phyloP scores from a whole-genome alignment of 2,329 filamentous ascomycete species.

The Ophiostoma ulmi region DNA sequence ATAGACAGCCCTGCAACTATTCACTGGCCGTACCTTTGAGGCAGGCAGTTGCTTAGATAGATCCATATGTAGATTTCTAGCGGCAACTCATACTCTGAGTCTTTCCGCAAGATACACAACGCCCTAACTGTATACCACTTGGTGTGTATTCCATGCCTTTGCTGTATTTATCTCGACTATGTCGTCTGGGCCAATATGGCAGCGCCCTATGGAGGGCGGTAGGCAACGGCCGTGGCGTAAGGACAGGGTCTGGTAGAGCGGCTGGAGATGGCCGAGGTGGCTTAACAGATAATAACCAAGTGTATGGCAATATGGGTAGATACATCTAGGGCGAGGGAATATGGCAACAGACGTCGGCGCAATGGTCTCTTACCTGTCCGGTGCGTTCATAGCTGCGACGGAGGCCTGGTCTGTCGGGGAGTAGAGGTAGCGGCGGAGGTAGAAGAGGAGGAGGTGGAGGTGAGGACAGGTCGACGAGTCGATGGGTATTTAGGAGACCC shows the following conservation, averaged over 20 bases:
- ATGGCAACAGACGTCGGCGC: not conserved
- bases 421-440: not conserved
- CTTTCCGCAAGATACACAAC: too few relatives aligned
- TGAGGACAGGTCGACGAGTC: not conserved
- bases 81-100: not conserved
- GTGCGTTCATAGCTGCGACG: constrained; percentile 46
- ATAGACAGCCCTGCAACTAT: not conserved
- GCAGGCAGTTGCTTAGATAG: not conserved
- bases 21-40: not conserved
- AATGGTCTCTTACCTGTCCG: constrained; percentile 45
- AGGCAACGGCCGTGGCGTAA: too few relatives aligned
- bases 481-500: not conserved
- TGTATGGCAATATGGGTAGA: not conserved
- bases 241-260: not conserved
- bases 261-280: not conserved
- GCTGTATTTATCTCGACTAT: not conserved
- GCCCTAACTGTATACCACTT: not conserved
- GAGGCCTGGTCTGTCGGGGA: not conserved
- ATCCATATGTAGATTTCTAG: not conserved
- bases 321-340: not conserved
- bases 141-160: not conserved
- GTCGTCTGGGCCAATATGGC: not conserved
- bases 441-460: not conserved
- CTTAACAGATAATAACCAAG: too few relatives aligned
- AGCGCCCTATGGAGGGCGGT: too few relatives aligned